phyloP scores from a whole-genome alignment of 1,284 basidiomycete genomes.

The Naganishia sp. region DNA sequence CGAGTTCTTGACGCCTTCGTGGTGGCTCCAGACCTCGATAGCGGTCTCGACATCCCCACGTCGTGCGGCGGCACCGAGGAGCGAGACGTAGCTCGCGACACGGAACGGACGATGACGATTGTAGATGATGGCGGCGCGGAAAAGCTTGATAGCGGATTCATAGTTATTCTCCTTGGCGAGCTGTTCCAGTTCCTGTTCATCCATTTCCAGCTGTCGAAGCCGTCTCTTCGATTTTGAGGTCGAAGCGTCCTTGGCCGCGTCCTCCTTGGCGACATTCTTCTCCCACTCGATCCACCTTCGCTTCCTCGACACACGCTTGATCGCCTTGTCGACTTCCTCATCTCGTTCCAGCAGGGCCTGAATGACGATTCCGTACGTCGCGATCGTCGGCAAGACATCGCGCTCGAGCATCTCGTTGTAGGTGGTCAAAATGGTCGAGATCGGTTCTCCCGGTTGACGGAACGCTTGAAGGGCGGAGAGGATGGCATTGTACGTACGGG shows the following conservation, averaged over 20 bases:
- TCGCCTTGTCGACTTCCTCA: conserved; percentile 62
- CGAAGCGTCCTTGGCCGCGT: neutral
- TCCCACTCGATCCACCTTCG: conserved; percentile 29
- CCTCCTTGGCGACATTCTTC: neutral
- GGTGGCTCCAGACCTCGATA: conserved; percentile 63
- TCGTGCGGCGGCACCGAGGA: conserved; percentile 68
- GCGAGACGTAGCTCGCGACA: conserved; percentile 56
- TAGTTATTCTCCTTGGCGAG: conserved; percentile 71
- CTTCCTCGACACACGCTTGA: conserved; percentile 42
- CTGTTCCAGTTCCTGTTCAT: conserved; percentile 46
- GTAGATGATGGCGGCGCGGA: conserved; percentile 59
- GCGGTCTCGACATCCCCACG: conserved; percentile 62
- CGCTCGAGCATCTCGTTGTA: conserved; percentile 75
- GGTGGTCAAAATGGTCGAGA: conserved; percentile 65
- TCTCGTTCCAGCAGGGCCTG: conserved; percentile 71
- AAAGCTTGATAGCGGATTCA: conserved; percentile 68
- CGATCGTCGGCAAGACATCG: conserved; percentile 65
- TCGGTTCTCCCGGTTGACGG: conserved; percentile 61
- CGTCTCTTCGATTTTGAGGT: neutral
- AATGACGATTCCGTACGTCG: conserved; percentile 72
- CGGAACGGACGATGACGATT: conserved; percentile 52
- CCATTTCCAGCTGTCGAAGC: neutral
- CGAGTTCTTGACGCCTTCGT: conserved; percentile 55
- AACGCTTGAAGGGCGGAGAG: conserved; percentile 61
- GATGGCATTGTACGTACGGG: conserved; percentile 66